phyloP scores from a whole-genome alignment of 805 yeast species.

The Metschnikowia lachancei region DNA sequence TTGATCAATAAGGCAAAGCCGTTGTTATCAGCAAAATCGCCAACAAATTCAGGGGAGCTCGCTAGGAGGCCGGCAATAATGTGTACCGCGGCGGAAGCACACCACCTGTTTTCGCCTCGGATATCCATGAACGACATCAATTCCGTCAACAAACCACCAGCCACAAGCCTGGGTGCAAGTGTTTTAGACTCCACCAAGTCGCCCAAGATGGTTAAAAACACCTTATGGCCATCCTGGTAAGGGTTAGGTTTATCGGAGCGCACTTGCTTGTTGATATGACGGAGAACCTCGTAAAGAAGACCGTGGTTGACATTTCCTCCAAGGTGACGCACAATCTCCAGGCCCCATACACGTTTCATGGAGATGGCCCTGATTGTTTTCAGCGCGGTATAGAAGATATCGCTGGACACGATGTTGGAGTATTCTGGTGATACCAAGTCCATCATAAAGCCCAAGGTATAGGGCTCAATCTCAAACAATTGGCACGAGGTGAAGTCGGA shows the following conservation, averaged over 20 bases:
- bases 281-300: conserved; percentile 64
- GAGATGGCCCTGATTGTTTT: conserved; percentile 70
- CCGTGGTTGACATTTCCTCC: conserved; percentile 92
- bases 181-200: conserved; percentile 57
- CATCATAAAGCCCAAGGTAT: conserved; percentile 63
- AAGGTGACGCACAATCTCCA: conserved; percentile 71
- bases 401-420: conserved; percentile 42
- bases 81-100: conserved; percentile 63
- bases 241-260: conserved; percentile 36
- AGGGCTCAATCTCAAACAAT: conserved; percentile 69
- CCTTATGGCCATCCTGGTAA: conserved; percentile 46
- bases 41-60: conserved; percentile 47
- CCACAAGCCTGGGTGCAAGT: conserved; percentile 53
- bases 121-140: conserved; percentile 59
- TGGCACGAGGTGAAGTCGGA: conserved; percentile 61
- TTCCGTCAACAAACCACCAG: conserved; percentile 74
- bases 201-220: conserved; percentile 59
- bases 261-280: conserved; percentile 55
- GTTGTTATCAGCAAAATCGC: conserved; percentile 59
- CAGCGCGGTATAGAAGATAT: conserved; percentile 57
- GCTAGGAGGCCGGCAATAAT: conserved; percentile 49
- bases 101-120: conserved; percentile 50
- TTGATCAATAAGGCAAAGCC: conserved; percentile 67
- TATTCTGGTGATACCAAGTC: conserved; percentile 71
- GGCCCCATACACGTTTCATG: conserved; percentile 63